Conservation (phyloP, 352 stramenopile genomes). For the Globisporangium middletonii region DNA sequence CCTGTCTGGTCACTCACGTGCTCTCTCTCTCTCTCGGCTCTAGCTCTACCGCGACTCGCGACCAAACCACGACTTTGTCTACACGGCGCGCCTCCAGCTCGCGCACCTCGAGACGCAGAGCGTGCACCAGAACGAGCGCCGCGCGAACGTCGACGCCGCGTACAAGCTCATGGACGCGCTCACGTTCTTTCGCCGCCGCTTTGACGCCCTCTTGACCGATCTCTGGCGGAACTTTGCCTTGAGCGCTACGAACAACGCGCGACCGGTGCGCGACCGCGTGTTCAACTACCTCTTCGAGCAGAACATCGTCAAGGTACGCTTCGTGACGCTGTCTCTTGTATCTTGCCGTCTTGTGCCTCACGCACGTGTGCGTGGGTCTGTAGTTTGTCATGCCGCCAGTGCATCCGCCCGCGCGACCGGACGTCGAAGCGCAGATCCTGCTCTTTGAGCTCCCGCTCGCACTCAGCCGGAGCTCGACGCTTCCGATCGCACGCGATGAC, state of each 20-base stretch:
- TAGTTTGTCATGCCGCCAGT: constrained; percentile 12
- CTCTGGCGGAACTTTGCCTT: constrained; percentile 42
- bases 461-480: constrained; percentile 16
- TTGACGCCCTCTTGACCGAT: constrained; percentile 34
- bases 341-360: neutral
- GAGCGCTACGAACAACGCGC: constrained; percentile 24
- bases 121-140: constrained; percentile 22
- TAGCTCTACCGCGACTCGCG: constrained; percentile 35
- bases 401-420: constrained; percentile 5
- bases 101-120: constrained; percentile 37
- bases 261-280: constrained; percentile 35
- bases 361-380: no score
- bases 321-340: neutral
- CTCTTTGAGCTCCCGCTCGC: constrained; percentile 37
- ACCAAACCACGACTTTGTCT: constrained; percentile 13
- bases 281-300: constrained; percentile 42
- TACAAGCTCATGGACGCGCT: constrained; percentile 30
- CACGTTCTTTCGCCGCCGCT: constrained; percentile 32
- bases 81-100: constrained; percentile 25
- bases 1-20: neutral
- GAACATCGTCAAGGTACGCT: constrained; percentile 35
- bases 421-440: constrained; percentile 24
- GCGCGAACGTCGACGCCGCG: constrained; percentile 45
- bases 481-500: constrained; percentile 28
- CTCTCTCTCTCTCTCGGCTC: neutral